phyloP scores from a whole-genome alignment of 2,329 filamentous ascomycete species.

The Aspergillus ruber region DNA sequence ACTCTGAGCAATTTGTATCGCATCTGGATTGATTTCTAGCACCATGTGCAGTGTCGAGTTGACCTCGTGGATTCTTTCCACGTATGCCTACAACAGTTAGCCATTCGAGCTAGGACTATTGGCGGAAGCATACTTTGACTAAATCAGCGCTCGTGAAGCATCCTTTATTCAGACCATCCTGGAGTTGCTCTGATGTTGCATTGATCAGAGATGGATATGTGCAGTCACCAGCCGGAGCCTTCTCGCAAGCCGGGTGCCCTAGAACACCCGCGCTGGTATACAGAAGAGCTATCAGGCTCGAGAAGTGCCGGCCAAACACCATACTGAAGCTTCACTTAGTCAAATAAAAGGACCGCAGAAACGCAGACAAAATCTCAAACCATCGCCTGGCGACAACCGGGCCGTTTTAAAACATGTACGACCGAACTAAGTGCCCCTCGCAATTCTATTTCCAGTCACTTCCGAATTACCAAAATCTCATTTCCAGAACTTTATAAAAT shows the following conservation, averaged over 20 bases:
- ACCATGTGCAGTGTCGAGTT: conserved; percentile 49
- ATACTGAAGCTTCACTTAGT: not conserved
- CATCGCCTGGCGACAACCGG: not conserved
- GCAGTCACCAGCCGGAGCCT: conserved; percentile 4
- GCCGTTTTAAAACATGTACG: not conserved
- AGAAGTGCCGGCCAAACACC: not conserved
- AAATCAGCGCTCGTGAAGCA: conserved; percentile 54
- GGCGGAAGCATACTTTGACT: conserved; percentile 32
- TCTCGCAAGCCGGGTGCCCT: not conserved
- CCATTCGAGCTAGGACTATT: not conserved
- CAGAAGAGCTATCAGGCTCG: not conserved
- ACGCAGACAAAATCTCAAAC: not conserved
- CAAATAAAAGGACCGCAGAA: not conserved
- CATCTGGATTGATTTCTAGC: conserved; percentile 52
- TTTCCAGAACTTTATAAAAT: too few relatives aligned
- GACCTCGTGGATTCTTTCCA: conserved; percentile 46
- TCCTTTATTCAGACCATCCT: conserved; percentile 42
- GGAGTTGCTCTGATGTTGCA: conserved; percentile 47
- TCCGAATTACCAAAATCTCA: too few relatives aligned
- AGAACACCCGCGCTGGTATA: not conserved
- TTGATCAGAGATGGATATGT: conserved; percentile 41
- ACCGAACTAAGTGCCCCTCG: not conserved
- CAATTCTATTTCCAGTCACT: not conserved
- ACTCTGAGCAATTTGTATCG: conserved; percentile 41
- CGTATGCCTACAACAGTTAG: conserved; percentile 40